Conservation (phyloP, 2,329 filamentous ascomycete species). For the Sporothrix sp. region DNA sequence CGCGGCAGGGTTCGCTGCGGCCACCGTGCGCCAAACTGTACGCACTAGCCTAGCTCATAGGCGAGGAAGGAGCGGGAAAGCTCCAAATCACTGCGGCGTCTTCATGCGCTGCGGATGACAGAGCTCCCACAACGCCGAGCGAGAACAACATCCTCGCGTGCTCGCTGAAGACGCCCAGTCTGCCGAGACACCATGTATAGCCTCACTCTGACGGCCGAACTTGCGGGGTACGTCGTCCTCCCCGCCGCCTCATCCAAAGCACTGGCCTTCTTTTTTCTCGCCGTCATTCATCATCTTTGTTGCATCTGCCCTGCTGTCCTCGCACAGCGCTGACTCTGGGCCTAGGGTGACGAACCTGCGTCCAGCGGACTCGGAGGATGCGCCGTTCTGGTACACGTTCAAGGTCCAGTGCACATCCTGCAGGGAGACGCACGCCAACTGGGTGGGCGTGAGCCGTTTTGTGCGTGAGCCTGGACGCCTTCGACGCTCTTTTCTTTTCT, state of each 20-base stretch:
- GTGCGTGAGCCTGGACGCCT: constrained; percentile 43
- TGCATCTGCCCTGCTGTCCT: not conserved
- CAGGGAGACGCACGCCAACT: constrained; percentile 79
- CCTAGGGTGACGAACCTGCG: constrained; percentile 79
- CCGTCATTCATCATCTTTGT: not conserved
- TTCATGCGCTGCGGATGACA: too few relatives aligned
- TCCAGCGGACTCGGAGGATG: constrained; percentile 69
- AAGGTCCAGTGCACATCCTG: constrained; percentile 98
- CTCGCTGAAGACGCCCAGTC: not conserved
- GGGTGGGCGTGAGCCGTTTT: constrained; percentile 78
- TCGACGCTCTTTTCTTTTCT: not conserved
- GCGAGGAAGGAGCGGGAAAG: not conserved
- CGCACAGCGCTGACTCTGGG: not conserved
- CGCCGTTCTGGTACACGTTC: constrained; percentile 94
- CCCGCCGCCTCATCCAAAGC: not conserved
- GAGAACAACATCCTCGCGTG: too few relatives aligned
- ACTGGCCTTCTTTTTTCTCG: not conserved
- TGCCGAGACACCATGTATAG: constrained; percentile 45
- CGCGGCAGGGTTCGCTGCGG: not conserved
- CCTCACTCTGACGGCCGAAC: constrained; percentile 56
- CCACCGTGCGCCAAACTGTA: not conserved
- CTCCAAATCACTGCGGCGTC: too few relatives aligned
- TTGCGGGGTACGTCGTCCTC: constrained; percentile 48
- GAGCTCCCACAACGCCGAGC: too few relatives aligned
- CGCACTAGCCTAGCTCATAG: not conserved